Conservation (phyloP, 495 filamentous ascomycete species). For the Lasiosphaeriaceae sp. region DNA sequence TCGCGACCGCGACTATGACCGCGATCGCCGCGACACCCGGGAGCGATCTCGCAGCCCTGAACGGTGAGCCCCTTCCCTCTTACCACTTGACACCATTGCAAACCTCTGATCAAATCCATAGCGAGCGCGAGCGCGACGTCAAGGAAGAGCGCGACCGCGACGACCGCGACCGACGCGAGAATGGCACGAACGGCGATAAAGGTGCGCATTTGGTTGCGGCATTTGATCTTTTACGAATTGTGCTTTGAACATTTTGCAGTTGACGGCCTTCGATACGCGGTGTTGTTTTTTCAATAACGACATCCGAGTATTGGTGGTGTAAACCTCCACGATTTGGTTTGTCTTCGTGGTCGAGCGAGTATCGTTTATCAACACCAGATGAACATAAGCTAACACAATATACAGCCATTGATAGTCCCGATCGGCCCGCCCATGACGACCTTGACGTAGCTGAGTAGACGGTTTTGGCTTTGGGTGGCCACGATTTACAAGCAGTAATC, state of each 20-base stretch:
- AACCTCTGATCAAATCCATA: slow-evolving; percentile 12
- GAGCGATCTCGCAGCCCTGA: slow-evolving; percentile 75
- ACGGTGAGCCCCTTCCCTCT: slow-evolving; percentile 55
- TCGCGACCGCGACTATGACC: slow-evolving; percentile 74
- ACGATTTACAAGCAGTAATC: background rate
- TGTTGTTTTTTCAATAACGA: no score
- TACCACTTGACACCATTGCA: slow-evolving; percentile 14
- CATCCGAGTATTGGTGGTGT: no score
- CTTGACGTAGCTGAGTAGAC: slow-evolving; percentile 90
- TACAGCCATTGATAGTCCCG: slow-evolving; percentile 64
- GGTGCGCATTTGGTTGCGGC: no score
- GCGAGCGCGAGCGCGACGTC: slow-evolving; percentile 51
- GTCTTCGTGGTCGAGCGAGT: no score
- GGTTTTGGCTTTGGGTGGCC: background rate
- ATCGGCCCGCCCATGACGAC: slow-evolving; percentile 83
- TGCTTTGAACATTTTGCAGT: no score
- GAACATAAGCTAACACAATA: background rate
- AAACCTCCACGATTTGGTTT: no score
- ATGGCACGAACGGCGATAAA: slow-evolving; percentile 74
- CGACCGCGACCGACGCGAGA: slow-evolving; percentile 59
- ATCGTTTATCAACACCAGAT: no score
- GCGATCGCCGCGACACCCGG: slow-evolving; percentile 63
- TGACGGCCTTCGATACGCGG: no score
- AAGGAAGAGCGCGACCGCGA: slow-evolving; percentile 55
- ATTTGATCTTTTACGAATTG: no score